A percentile compares a stretch with the other conserved stretches of the same genome.
Conservation (phyloP, 2,329 filamentous ascomycete species). For the Aaosphaeria pasadenensis region DNA sequence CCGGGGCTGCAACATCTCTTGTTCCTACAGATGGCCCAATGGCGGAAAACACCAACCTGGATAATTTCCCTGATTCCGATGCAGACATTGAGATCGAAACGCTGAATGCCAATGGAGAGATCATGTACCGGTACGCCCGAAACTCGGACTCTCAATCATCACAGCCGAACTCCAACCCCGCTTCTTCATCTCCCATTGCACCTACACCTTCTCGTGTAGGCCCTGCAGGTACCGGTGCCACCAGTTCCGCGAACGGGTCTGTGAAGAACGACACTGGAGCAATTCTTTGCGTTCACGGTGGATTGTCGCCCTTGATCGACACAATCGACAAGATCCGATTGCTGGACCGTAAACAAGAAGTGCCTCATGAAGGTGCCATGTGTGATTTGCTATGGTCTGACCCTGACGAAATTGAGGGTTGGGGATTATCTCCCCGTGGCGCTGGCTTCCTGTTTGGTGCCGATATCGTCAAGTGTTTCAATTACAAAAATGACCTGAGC, state of each 20-base stretch:
- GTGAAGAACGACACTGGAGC: constrained; percentile 63
- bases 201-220: constrained; percentile 44
- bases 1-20: constrained; percentile 72
- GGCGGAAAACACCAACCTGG: constrained; percentile 50
- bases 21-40: constrained; percentile 58
- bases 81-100: constrained; percentile 90
- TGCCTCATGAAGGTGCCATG: constrained; percentile 98
- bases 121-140: constrained; percentile 70
- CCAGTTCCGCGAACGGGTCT: constrained; percentile 60
- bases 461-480: constrained; percentile 90
- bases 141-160: constrained; percentile 38
- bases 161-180: constrained; percentile 27
- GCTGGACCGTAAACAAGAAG: constrained; percentile 85
- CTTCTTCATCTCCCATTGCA: constrained; percentile 38
- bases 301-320: constrained; percentile 86
- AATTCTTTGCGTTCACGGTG: constrained; percentile 90
- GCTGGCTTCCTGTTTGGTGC: constrained; percentile 94
- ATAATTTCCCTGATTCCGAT: constrained; percentile 51
- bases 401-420: constrained; percentile 95
- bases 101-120: constrained; percentile 75
- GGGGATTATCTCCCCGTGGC: constrained; percentile 89
- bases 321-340: constrained; percentile 93
- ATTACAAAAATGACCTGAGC: constrained; percentile 87
- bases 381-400: constrained; percentile 98
- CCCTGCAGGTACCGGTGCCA: constrained; percentile 75